Percentiles rank a stretch among this genome's conserved stretches.
Evolutionary conservation across 225 moss, liverwort and hornwort genomes (phyloP).

Genomic region (Lunularia cruciata): DNA sequence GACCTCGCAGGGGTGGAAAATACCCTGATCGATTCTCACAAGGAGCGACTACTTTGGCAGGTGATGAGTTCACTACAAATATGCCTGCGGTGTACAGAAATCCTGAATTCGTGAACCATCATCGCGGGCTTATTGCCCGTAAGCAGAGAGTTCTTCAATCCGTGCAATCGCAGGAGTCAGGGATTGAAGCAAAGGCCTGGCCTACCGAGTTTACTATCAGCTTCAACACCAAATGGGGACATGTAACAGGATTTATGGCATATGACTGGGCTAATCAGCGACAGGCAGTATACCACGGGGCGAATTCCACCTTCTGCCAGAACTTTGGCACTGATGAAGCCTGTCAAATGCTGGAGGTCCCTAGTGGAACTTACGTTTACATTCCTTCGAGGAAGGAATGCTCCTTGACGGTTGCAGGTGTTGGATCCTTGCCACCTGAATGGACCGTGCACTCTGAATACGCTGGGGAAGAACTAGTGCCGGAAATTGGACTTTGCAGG

Average conservation of each 20-base stretch:
- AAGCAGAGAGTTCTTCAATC: not conserved
- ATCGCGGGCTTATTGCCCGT: not conserved
- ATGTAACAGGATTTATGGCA: conserved; percentile 30
- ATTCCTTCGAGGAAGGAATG: conserved; percentile 34
- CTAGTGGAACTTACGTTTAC: conserved; percentile 32
- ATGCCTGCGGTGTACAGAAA: not conserved
- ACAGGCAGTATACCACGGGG: conserved; percentile 25
- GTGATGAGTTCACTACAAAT: not conserved
- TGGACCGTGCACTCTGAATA: conserved; percentile 38
- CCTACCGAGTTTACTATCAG: conserved; percentile 37
- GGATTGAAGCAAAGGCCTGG: conserved; percentile 33
- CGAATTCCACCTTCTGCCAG: conserved; percentile 28
- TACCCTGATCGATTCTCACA: not conserved
- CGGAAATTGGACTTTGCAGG: conserved; percentile 47
- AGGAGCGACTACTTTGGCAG: not conserved
- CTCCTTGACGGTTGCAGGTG: not conserved
- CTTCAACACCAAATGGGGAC: conserved; percentile 38
- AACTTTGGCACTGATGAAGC: conserved; percentile 24
- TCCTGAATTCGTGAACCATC: not conserved
- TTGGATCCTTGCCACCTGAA: conserved; percentile 41
- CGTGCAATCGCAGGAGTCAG: not conserved
- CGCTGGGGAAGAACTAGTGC: conserved; percentile 23
- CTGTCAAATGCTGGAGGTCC: conserved; percentile 34
- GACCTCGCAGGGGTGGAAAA: not conserved
- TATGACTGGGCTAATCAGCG: conserved; percentile 40